These are phyloP conservation scores for Dittrichia graveolens DNA, from an alignment of 129 eudicot genomes.

Conservation along the genomic window DNA sequence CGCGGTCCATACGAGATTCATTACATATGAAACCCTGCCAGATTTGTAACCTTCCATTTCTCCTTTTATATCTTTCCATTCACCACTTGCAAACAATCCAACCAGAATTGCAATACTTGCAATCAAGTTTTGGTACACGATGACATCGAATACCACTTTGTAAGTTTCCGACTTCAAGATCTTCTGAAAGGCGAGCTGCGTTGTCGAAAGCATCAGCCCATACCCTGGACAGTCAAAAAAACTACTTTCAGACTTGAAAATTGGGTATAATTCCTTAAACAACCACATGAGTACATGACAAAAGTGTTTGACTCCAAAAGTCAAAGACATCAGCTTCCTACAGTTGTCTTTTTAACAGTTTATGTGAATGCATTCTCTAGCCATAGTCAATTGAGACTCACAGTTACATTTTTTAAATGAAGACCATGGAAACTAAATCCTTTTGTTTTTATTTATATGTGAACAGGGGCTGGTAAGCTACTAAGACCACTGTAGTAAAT, in stretches of 20 bases:
- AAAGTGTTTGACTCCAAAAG: neutral
- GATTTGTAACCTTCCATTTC: conserved; percentile 47
- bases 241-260: no score
- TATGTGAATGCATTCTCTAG: no score
- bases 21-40: conserved; percentile 41
- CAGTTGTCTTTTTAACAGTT: no score
- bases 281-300: no score
- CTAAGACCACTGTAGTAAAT: no score
- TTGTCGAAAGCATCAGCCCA: conserved; percentile 38
- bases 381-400: no score
- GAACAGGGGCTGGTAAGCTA: no score
- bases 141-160: conserved; percentile 27
- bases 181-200: conserved; percentile 40
- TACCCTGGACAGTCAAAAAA: conserved; percentile 31
- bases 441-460: no score
- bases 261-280: neutral
- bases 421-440: no score
- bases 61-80: conserved; percentile 43
- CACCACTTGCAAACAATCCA: conserved; percentile 52
- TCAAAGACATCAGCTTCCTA: neutral
- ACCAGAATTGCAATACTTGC: conserved; percentile 27
- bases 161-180: conserved; percentile 34
- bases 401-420: no score
- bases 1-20: conserved; percentile 45
- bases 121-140: conserved; percentile 29